Evolutionary conservation across 768 basidiomycete genomes (phyloP), one percentile per base, ranked within the genome.

Genomic region (Kwoniella dejecticola): DNA sequence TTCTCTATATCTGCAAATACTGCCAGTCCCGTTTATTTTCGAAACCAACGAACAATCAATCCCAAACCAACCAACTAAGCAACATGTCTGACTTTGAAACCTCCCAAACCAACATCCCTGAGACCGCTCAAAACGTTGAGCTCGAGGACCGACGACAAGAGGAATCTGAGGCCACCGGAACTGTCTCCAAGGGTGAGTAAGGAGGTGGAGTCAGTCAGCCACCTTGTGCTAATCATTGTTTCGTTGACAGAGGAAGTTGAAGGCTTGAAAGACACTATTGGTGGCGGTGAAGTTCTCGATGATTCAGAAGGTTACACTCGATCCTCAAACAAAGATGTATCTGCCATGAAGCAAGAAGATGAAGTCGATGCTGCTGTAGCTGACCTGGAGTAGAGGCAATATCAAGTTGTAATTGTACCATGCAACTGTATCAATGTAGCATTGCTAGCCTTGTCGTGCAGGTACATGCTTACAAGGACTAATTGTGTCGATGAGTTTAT

Each of bases 261-360:
- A 10, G 75, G 67, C 40, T 60, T 78, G 54, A 76, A 78, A 57
- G 77, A 78, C 57, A 27, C 59, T 26, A 60, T 78, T 33, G 72
- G 75, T 31, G 77, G 73, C 7, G 75, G 75, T 15, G 59, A 76
- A 52, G 63, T 64, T 27, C 64, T 78, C 12, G 72, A 75, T 60
- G 68, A 75, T 31, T 69, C 65, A 24, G 71, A 71, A 49, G 77
- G 77, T 30, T 71, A 74, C 67, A 78, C 77, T 10, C 68, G 77
- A 60, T 68, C 72, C 12, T 72, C 64, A 31, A 68, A 76, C 66
- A 67, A 70, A 50, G 70, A 74, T 44, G 54, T 57, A 7, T 58
- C 66, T 12, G 19, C 62, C 17, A 49, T 56, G 41, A 58, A 75
- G 52, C 65, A 70, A 61, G 72, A 75, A 64, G 60, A 71, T 46